These are phyloP conservation scores for Phytopythium montanum DNA, from an alignment of 352 stramenopile species.

Conservation along the genomic window DNA sequence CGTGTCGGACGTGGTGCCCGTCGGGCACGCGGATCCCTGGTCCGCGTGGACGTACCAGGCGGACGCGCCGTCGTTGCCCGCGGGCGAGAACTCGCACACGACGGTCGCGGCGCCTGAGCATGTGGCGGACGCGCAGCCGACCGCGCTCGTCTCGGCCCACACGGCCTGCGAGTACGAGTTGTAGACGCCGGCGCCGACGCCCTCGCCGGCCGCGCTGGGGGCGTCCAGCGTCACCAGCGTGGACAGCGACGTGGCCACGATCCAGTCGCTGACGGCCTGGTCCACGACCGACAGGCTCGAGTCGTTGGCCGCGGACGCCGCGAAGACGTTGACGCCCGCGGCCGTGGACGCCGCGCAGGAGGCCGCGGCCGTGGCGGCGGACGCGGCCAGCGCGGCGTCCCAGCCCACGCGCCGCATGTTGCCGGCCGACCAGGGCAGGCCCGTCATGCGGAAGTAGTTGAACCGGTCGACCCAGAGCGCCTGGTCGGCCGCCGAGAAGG, in stretches of 20 bases:
- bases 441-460: conserved; percentile 80
- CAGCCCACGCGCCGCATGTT: conserved; percentile 73
- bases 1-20: conserved; percentile 32
- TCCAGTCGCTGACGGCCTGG: conserved; percentile 54
- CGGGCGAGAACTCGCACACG: conserved; percentile 58
- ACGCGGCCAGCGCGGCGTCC: conserved; percentile 37
- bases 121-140: conserved; percentile 53
- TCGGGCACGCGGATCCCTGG: conserved; percentile 41
- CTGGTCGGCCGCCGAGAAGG: conserved; percentile 2
- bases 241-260: conserved; percentile 44
- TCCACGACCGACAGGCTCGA: conserved; percentile 33
- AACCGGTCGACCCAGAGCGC: conserved; percentile 24
- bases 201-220: conserved; percentile 34
- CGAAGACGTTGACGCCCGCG: conserved; percentile 43
- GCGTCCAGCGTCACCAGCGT: conserved; percentile 40
- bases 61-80: conserved; percentile 44
- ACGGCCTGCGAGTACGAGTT: conserved; percentile 77
- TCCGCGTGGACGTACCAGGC: conserved; percentile 62
- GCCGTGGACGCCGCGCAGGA: conserved; percentile 31
- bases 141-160: conserved; percentile 53
- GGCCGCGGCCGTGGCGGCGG: conserved; percentile 31
- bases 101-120: conserved; percentile 40
- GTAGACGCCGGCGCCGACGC: conserved; percentile 54
- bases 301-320: conserved; percentile 28
- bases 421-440: conserved; percentile 49